Conservation (phyloP, 2,329 filamentous ascomycete species). For the Fusarium proliferatum region DNA sequence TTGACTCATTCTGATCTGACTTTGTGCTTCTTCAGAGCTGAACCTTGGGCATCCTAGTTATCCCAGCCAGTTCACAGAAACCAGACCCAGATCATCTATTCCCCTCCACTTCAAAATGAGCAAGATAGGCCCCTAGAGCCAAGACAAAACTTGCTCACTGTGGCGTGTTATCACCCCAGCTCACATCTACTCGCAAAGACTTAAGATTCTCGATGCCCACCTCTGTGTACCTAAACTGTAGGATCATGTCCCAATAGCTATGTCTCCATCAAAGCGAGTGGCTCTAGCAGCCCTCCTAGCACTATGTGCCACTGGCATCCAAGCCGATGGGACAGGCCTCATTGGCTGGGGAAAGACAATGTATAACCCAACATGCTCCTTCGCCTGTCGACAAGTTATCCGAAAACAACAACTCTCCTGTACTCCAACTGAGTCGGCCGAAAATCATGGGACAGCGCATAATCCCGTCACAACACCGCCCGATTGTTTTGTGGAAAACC, state of each 20-base stretch:
- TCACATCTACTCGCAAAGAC: not conserved
- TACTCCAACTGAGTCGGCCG: slow-evolving; percentile 41
- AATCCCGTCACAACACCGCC: slow-evolving; percentile 38
- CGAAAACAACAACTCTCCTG: slow-evolving; percentile 44
- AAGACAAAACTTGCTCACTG: slow-evolving; percentile 1
- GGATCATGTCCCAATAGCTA: not conserved
- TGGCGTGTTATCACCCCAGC: not conserved
- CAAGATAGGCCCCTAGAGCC: not conserved
- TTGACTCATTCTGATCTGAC: too few species aligned
- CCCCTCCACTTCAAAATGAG: not conserved
- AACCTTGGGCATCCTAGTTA: not conserved
- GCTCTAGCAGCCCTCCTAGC: not conserved
- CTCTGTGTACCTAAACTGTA: not conserved
- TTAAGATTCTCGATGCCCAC: not conserved
- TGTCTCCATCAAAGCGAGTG: not conserved
- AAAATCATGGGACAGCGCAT: slow-evolving; percentile 42
- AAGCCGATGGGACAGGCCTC: slow-evolving; percentile 44
- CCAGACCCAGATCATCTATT: not conserved
- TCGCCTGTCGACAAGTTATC: slow-evolving; percentile 49
- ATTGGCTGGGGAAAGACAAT: slow-evolving; percentile 52
- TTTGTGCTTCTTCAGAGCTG: not conserved
- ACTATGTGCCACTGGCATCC: not conserved
- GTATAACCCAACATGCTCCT: slow-evolving; percentile 49
- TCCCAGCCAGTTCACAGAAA: not conserved
- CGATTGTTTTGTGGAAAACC: slow-evolving; percentile 46